phyloP scores from a whole-genome alignment of 1,284 basidiomycete species.

The Mycosarcoma maydis region DNA sequence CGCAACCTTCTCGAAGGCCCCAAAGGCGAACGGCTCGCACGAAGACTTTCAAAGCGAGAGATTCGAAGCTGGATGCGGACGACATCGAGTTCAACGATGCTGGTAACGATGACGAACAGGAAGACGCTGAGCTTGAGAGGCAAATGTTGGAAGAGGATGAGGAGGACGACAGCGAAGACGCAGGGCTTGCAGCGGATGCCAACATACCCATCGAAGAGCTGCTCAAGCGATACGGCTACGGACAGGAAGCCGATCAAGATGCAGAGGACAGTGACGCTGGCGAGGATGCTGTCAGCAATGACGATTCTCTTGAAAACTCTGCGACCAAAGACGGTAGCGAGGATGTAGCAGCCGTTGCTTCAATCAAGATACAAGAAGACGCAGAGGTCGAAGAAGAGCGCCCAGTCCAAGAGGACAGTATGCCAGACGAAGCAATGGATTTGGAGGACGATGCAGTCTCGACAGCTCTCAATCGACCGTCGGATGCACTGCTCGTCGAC shows the following conservation, averaged over 20 bases:
- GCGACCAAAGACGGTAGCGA: conserved; percentile 4
- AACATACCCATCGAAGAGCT: conserved; percentile 72
- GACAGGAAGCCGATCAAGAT: conserved; percentile 16
- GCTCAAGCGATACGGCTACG: conserved; percentile 70
- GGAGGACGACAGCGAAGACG: conserved; percentile 70
- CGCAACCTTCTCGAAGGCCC: conserved; percentile 5
- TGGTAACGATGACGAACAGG: conserved; percentile 48
- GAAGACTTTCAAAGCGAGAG: conserved; percentile 5
- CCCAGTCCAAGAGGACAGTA: conserved; percentile 12
- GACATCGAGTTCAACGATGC: conserved; percentile 32
- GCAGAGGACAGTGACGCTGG: conserved; percentile 32
- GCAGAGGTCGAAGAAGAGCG: conserved; percentile 3
- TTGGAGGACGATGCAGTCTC: conserved; percentile 8
- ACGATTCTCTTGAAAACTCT: conserved; percentile 5
- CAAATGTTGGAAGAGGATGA: conserved; percentile 64
- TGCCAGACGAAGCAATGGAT: conserved; percentile 37
- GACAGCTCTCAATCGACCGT: conserved; percentile 60
- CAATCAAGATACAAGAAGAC: conserved; percentile 8
- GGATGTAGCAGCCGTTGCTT: background rate
- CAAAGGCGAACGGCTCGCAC: conserved; percentile 10
- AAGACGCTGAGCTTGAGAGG: conserved; percentile 63
- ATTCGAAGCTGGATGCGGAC: conserved; percentile 23
- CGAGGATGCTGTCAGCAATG: conserved; percentile 20
- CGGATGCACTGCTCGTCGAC: conserved; percentile 13
- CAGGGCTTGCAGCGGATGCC: conserved; percentile 70